A percentile compares a stretch with the other conserved stretches of the same genome.
phyloP scores from a whole-genome alignment of 108 stramenopile species.

The Nitzschia sp. region DNA sequence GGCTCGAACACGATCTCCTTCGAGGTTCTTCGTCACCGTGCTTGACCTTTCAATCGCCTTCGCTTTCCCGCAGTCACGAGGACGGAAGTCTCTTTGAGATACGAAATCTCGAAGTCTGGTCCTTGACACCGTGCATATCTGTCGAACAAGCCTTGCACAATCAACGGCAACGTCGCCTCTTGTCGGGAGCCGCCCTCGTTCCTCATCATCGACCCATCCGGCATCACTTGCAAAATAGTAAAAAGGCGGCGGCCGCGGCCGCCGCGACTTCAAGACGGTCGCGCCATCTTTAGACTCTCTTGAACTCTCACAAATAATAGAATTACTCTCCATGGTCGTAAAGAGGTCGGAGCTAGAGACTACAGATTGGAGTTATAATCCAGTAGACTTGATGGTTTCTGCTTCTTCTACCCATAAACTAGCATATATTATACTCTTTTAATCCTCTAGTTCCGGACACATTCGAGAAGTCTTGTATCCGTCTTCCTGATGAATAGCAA shows the following conservation, averaged over 20 bases:
- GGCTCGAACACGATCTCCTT: slow-evolving; percentile 53
- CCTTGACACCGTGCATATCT: slow-evolving; percentile 60
- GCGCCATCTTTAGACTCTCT: too few relatives aligned
- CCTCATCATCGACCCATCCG: too few relatives aligned
- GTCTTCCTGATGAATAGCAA: neutral
- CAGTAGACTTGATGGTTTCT: too few relatives aligned
- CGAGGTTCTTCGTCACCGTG: slow-evolving; percentile 59
- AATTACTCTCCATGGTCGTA: too few relatives aligned
- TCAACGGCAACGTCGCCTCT: slow-evolving; percentile 9
- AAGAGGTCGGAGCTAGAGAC: too few relatives aligned
- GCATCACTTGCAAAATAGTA: too few relatives aligned
- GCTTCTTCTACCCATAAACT: too few relatives aligned
- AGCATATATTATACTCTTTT: too few relatives aligned
- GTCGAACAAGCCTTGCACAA: slow-evolving; percentile 23
- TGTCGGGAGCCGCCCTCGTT: neutral
- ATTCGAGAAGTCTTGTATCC: neutral
- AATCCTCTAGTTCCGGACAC: neutral
- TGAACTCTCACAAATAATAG: too few relatives aligned
- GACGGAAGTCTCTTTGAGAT: slow-evolving; percentile 71
- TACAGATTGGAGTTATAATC: too few relatives aligned
- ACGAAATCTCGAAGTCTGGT: slow-evolving; percentile 76
- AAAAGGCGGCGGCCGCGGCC: too few relatives aligned
- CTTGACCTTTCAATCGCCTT: slow-evolving; percentile 67
- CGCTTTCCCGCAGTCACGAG: slow-evolving; percentile 32
- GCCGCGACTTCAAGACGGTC: too few relatives aligned